phyloP scores from a whole-genome alignment of 2,329 filamentous ascomycete genomes.

The Ceratocystis albifundus region DNA sequence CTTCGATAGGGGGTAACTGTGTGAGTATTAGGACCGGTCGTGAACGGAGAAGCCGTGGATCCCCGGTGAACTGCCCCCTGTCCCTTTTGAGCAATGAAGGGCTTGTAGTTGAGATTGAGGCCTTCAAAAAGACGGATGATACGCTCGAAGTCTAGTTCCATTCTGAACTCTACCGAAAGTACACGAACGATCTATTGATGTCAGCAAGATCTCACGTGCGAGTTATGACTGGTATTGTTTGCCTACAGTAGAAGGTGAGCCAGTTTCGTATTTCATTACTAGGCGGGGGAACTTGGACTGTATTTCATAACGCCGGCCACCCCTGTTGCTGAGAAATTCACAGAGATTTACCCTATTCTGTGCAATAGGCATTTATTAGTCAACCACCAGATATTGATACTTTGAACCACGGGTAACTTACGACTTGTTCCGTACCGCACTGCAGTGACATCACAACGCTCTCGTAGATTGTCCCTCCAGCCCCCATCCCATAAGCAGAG shows the following conservation, averaged over 20 bases:
- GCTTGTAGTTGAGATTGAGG: conserved; percentile 19
- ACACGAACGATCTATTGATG: conserved; percentile 18
- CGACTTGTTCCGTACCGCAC: conserved; percentile 15
- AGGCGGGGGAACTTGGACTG: conserved; percentile 20
- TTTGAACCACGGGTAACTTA: not conserved
- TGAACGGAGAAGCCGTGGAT: conserved; percentile 19
- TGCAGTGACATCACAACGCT: conserved; percentile 18
- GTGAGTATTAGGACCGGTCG: not conserved
- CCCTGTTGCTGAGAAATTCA: conserved; percentile 1
- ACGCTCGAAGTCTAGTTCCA: conserved; percentile 15
- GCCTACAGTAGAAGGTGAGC: conserved; percentile 13
- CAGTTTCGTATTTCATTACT: conserved; percentile 20
- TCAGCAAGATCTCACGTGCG: not conserved
- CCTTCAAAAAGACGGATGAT: conserved; percentile 19
- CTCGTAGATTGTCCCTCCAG: conserved; percentile 14
- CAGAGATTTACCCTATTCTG: conserved; percentile 20
- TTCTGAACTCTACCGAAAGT: conserved; percentile 19
- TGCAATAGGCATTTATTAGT: not conserved
- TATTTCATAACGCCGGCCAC: conserved; percentile 19
- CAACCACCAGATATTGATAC: not conserved
- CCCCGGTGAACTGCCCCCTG: conserved; percentile 7
- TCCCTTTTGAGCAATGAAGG: conserved; percentile 14
- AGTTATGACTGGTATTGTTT: not conserved
- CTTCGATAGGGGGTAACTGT: conserved; percentile 6
- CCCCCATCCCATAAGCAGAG: not conserved